Evolutionary conservation across 805 yeast genomes (phyloP), one percentile per base, ranked within the genome.

Genomic region (Lachancea sp.): DNA sequence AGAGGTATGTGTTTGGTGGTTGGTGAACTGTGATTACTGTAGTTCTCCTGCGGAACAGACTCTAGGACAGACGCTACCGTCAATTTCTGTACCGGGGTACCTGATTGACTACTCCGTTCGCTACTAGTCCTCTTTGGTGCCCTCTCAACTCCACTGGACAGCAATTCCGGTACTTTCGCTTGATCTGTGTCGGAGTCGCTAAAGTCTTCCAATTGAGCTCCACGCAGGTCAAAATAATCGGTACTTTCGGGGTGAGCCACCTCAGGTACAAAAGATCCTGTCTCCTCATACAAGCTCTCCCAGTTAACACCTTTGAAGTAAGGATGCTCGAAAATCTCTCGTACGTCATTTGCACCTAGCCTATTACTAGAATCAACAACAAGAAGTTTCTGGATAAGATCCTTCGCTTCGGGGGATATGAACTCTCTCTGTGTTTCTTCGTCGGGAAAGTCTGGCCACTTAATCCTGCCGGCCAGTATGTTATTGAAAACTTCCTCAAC

Each of bases 201-300:
- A 23, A 60, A 52, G 36, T 56, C 58, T 34, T 75, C 69, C 54
- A 84, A 63, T 8, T 72, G 78, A 0, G 96, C 97, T 3, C 98
- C 98, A 52, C 98, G 75, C 4, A 72, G 50, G 52, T 92, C 98
- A 61, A 90, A 92, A 56, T 92, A 90, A 39, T 87, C 95, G 0
- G 97, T 89, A 35, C 80, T 79, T 52, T 84, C 94, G 0, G 96
- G 95, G 51, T 86, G 74, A 5, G 79, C 85, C 7, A 75, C 65
- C 9, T 67, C 65, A 0, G 99, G 99, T 6, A 88, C 78, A 64
- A 92, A 92, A 0, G 95, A 77, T 0, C 92, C 88, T 25, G 77
- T 82, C 39, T 77, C 83, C 13, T 68, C 68, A 55, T 80, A 85
- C 13, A 92, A 68, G 2, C 69, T 66, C 13, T 70, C 76, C 97